Evolutionary conservation across 2,329 filamentous ascomycete species (phyloP), one percentile per base, ranked within the genome.

Genomic region (Cucurbitaria berberidis): DNA sequence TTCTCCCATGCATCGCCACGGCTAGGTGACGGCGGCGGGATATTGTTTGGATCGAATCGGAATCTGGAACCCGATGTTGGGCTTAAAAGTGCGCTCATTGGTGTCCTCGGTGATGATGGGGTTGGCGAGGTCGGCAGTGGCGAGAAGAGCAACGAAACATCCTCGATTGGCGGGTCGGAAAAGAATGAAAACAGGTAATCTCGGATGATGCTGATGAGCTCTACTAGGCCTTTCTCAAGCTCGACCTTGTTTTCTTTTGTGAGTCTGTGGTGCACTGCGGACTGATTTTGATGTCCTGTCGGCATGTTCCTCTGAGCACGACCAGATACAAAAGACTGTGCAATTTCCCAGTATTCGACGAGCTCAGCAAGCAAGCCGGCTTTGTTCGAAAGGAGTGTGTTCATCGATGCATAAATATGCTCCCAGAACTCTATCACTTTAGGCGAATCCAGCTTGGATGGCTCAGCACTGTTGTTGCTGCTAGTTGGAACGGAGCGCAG

Each of bases 401-500:
- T 87, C 55, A 98, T 74, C 57, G 91, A 95, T 0, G 83, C 79
- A 53, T 91, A 80, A 59, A 96, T 87, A 71, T 93, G 91, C 67
- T 97, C 93, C 95, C 95, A 99, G 55, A 98, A 84, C 62, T 96
- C 92, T 59, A 96, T 83, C 13, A 97, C 84, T 41, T 93, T 88
- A 2, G 88, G 78, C 0, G 88, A 86, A 72, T 99, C 95, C n/a
- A 92, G 82, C 10, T 87, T 84, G 2, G 66, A 68, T 3, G 66
- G 84, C 50, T 84, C 85, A 0, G 53, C 57, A 47, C 86, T 84
- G 5, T 86, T 79, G 30, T 66, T 69, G 1, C 83, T 80, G 66
- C 89, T 89, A 6, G 87, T 86, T 15, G 86, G 84, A 1, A 95
- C 84, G 1, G 88, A 84, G 29, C 89, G 86, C 39, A 99, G 80